Base-by-base conservation (phyloP, 352 stramenopile species). In the Globisporangium apiculatum region DNA sequence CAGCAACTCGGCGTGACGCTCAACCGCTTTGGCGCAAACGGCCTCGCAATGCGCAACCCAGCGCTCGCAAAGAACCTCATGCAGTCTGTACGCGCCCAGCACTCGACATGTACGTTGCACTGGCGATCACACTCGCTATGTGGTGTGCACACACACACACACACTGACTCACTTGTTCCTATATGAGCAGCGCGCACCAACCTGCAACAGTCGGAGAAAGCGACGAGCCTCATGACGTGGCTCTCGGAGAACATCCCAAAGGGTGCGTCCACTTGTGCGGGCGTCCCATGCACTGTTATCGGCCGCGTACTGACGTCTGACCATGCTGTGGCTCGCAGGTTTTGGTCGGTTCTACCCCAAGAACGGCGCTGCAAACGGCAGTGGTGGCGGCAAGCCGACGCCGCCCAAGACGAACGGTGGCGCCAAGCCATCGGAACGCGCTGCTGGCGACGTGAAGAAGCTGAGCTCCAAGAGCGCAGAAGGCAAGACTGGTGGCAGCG, bases 281-380 rank as follows among this genome's bases (percentile, higher is more conserved):
- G 24, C 24, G 24, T 31, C 24, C 24, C 24, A 31, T 31, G 24
- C 24, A 31, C 3, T 31, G 24, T 31, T 31, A 3, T 31, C 3
- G 24, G 2, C 24, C 24, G 24, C 24, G 24, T 31, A 31, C 24
- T 31, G 24, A 31, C 24, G 24, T 31, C 24, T 31, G 24, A 2
- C 24, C 24, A 31, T 31, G 24, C 24, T 31, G 24, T 31, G 24
- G 3, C 24, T 31, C 24, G 3, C 46, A 80, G 83, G 84, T 9
- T 94, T 94, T 60, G 85, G 80, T 12, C 80, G 85, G 5, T 94
- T 94, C 49, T 91, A 90, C 68, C 85, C 85, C 11, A 94, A 94
- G 66, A 91, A 87, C 55, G 76, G 66, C 17, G 61, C 58, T 14
- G 56, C 60, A 18, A 47, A 46, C 6, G 69, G 65, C 9, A 12